These are phyloP conservation scores for Xylaria telfairii DNA, from an alignment of 495 filamentous ascomycete species.

Conservation along the genomic window DNA sequence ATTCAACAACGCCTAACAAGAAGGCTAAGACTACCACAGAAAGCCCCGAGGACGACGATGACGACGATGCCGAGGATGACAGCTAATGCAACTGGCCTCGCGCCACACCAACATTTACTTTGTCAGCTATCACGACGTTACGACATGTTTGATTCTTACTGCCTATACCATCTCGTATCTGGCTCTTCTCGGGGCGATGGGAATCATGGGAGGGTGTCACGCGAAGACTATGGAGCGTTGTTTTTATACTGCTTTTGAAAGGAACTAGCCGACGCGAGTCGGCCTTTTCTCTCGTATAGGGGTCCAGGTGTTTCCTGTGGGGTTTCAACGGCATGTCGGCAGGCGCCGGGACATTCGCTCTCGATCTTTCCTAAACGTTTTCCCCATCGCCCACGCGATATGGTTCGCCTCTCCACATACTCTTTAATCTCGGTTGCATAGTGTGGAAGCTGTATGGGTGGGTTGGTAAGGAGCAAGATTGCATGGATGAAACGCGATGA, in stretches of 20 bases:
- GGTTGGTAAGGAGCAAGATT: slow-evolving; percentile 40
- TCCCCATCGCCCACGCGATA: slow-evolving; percentile 44
- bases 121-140: slow-evolving; percentile 44
- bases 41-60: slow-evolving; percentile 57
- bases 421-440: slow-evolving; percentile 39
- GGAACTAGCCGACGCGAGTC: slow-evolving; percentile 29
- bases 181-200: slow-evolving; percentile 35
- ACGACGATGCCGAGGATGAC: slow-evolving; percentile 56
- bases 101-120: slow-evolving; percentile 33
- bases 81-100: slow-evolving; percentile 36
- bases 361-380: slow-evolving; percentile 42
- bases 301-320: slow-evolving; percentile 28
- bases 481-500: slow-evolving; percentile 44
- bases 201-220: slow-evolving; percentile 42
- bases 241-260: slow-evolving; percentile 30
- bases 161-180: slow-evolving; percentile 40
- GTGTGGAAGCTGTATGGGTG: slow-evolving; percentile 33
- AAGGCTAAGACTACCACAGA: slow-evolving; percentile 57
- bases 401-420: slow-evolving; percentile 26
- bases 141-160: slow-evolving; percentile 39
- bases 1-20: slow-evolving; percentile 56
- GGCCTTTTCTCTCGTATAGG: slow-evolving; percentile 27
- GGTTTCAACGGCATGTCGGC: slow-evolving; percentile 32
- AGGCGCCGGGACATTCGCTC: slow-evolving; percentile 44
- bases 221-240: slow-evolving; percentile 35